Evolutionary conservation across 2,329 filamentous ascomycete genomes (phyloP), one percentile per base, ranked within the genome.

Genomic region (Fonsecaea nubica): DNA sequence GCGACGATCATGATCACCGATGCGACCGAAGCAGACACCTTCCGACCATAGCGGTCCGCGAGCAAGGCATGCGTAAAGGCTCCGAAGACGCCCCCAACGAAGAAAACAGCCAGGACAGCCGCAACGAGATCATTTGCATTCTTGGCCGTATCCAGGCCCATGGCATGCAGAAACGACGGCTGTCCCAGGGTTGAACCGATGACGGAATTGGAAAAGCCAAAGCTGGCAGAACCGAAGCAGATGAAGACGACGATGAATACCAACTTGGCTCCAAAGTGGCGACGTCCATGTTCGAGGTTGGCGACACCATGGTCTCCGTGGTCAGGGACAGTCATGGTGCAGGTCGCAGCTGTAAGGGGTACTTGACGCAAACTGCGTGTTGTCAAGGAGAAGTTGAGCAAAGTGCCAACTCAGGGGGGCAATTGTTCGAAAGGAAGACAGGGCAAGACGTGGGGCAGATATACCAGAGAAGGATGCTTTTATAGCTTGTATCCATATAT

Each of bases 151-250:
- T 58, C 54, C 18, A 66, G 36, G 21, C 36, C 36, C 59, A 66
- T 63, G 30, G 38, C 79, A 2, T 69, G 72, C 71, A 80, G 80
- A 74, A 82, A 82, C 32, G 75, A 77, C 2, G 80, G 80, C 65
- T 83, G 80, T 2, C 80, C 65, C 13, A 67, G 52, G 6, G 53
- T 66, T 10, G 61, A 61, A n/a, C 59, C 67, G 13, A 66, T 69
- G 30, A 63, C 58, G 3, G 66, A 40, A 25, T 35, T 53, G 9
- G 63, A 54, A n/a, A 66, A 65, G 25, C 63, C 62, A 53, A 57
- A 65, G 33, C 36, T 36, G 12, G 7, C 15, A 7, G 58, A 38
- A 30, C 58, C 58, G 45, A 62, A 36, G 48, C 15, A 7, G 12
- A 62, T 62, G 48, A 62, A 62, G 45, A 53, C 13, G 30, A 35